Evolutionary conservation across 2,329 filamentous ascomycete genomes (phyloP), one percentile per base, ranked within the genome.

Genomic region (Boeremia lycopersici): DNA sequence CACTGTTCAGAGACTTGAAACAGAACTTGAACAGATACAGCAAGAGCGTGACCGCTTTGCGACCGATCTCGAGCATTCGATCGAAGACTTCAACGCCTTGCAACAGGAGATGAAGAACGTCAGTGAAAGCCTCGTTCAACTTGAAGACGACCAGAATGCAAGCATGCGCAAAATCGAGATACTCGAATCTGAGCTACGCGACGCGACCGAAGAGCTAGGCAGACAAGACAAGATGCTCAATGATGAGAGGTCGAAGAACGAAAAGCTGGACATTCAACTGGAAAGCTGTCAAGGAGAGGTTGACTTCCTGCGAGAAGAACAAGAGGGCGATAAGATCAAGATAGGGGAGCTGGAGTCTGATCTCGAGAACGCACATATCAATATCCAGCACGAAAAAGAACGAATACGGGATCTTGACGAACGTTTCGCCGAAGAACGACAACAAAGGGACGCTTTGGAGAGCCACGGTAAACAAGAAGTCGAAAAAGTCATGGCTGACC

Each of bases 291-390:
- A 97, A 67, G 89, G 89, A 55, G 95, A 99, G 74, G 96, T 98
- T 75, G 88, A 90, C 1, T 99, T 99, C 82, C 76, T 99, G 45
- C 88, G 95, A 1, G 95, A 99, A 72, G 95, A 99, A 78, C 95
- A 99, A 75, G 95, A 99, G 76, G 86, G 85, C 15, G 95, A 99
- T 79, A 99, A 99, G 82, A 96, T 99, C 72, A 93, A 92, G 76
- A 98, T 99, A 67, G 91, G 93, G 33, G 92, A 98, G 69, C 81
- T 98, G 7, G 93, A 98, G 70, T 90, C 91, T 8, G 86, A 88
- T 12, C 78, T 97, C 33, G 89, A 90, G 65, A 89, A 86, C 52
- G 84, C 87, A n/a, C 89, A 96, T 72, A 86, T 91, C 68, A 85
- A 81, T 43, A 79, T 96, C n/a, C 85, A 89, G 52, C 92, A 95